Evolutionary conservation across 192 early-diverging fungal genomes (phyloP), one percentile per base, ranked within the genome.

Genomic region (Phlyctochytrium planicorne): DNA sequence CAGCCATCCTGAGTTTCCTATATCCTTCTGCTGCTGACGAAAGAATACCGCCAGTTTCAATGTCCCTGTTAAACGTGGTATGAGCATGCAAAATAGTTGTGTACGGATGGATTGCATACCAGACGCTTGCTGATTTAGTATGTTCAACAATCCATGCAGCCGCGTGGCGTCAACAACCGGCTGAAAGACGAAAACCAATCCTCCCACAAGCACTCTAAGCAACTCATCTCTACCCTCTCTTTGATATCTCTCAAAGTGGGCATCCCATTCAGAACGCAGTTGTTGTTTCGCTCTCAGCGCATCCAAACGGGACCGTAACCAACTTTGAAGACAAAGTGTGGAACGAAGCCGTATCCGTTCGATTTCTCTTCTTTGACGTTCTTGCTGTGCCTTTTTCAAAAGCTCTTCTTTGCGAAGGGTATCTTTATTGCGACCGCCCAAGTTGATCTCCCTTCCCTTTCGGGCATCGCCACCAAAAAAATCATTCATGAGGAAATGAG

Each of bases 401-500:
- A 94, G 77, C 16, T 79, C 78, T 25, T 82, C 75, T 60, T 89
- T 89, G 69, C 91, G 89, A n/a, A 87, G 74, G 55, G 84, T 78
- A n/a, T 71, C 53, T 50, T 73, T 82, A n/a, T 52, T 75, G 31
- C 81, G 75, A 0, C 93, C 92, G 56, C 93, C 94, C 34, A 97
- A 82, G 64, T 90, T 93, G 63, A 97, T 97, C 47, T 84, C 82
- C 23, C 89, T 78, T 53, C 85, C 84, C 33, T 78, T 60, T 75
- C 89, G 93, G 72, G 86, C 91, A 67, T 90, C 87, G 25, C 94
- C 94, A 61, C 92, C 90, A 71, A 96, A 96, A n/a, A 50, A 50
- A n/a, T n/a, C n/a, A n/a, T n/a, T n/a, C n/a, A n/a, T n/a, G n/a
- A n/a, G n/a, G n/a, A n/a, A n/a, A n/a, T n/a, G n/a, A n/a, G n/a